Percentiles rank a stretch among this genome's conserved stretches.
Evolutionary conservation across 2,329 filamentous ascomycete genomes (phyloP).

Genomic region (Anthostomella pinea): DNA sequence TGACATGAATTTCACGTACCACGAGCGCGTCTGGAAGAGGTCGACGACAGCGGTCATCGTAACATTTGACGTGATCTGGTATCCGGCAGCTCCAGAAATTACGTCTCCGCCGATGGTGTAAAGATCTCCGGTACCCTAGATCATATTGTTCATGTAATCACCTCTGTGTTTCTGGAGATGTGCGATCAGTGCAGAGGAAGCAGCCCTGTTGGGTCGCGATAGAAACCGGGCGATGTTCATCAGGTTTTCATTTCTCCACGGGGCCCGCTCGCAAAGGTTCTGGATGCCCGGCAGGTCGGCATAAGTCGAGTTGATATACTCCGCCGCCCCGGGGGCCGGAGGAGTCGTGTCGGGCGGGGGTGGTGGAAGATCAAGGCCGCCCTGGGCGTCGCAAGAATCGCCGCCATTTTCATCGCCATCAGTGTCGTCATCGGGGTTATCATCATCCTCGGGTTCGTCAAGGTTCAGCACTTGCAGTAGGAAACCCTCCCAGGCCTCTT

Average conservation of each 20-base stretch:
- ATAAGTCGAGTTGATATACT: constrained; percentile 2
- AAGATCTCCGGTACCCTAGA: background rate
- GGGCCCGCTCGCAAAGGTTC: constrained; percentile 1
- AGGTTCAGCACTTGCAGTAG: too few species aligned
- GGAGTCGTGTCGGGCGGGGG: too few species aligned
- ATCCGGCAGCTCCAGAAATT: background rate
- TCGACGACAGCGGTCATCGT: background rate
- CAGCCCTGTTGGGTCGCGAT: background rate
- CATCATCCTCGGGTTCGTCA: too few species aligned
- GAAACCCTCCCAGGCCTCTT: too few species aligned
- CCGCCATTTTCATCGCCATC: too few species aligned
- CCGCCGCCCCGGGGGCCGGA: too few species aligned
- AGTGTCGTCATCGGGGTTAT: too few species aligned
- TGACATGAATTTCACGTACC: background rate
- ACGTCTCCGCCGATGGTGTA: background rate
- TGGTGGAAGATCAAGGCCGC: too few species aligned
- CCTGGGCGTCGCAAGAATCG: too few species aligned
- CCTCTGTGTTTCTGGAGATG: background rate
- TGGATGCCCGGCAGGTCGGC: background rate
- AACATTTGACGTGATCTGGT: background rate
- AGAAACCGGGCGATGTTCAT: constrained; percentile 3
- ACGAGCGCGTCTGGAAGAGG: background rate
- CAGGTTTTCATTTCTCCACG: constrained; percentile 2
- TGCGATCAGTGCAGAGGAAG: background rate
- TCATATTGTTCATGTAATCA: background rate